Percentiles rank a stretch among this genome's conserved stretches.
Conservation (phyloP, 139 green algal genomes). For the Tetradesmus lagerheimii region DNA sequence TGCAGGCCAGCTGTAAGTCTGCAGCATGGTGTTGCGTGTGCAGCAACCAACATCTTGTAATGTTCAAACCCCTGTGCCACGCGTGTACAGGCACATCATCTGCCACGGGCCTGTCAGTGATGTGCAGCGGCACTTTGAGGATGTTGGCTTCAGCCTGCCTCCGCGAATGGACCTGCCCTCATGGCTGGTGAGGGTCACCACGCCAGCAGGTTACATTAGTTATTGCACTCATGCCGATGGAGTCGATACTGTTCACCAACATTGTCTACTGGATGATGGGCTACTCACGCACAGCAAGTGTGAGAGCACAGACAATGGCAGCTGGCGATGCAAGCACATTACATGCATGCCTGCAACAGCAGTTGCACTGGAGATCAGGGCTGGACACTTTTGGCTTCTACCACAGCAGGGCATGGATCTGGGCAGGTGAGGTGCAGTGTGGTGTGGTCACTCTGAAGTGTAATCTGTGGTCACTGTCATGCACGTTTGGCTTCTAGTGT, state of each 20-base stretch:
- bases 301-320: background rate
- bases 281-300: slow-evolving; percentile 51
- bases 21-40: no score
- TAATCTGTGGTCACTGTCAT: no score
- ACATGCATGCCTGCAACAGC: no score
- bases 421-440: no score
- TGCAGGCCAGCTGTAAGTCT: no score
- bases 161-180: slow-evolving; percentile 53
- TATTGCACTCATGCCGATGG: no score
- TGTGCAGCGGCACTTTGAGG: slow-evolving; percentile 55
- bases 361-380: no score
- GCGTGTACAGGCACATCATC: background rate
- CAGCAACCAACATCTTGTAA: no score
- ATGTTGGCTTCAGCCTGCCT: slow-evolving; percentile 53
- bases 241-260: slow-evolving; percentile 64
- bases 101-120: slow-evolving; percentile 11
- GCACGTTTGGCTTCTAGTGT: no score
- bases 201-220: slow-evolving; percentile 24
- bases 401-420: slow-evolving; percentile 40
- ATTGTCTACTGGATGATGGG: slow-evolving; percentile 79
- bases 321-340: no score
- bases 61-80: no score
- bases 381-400: slow-evolving; percentile 70
- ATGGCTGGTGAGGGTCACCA: slow-evolving; percentile 56
- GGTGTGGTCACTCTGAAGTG: no score